phyloP scores from a whole-genome alignment of 2,329 filamentous ascomycete genomes.

The Aspergillus ochraceus region DNA sequence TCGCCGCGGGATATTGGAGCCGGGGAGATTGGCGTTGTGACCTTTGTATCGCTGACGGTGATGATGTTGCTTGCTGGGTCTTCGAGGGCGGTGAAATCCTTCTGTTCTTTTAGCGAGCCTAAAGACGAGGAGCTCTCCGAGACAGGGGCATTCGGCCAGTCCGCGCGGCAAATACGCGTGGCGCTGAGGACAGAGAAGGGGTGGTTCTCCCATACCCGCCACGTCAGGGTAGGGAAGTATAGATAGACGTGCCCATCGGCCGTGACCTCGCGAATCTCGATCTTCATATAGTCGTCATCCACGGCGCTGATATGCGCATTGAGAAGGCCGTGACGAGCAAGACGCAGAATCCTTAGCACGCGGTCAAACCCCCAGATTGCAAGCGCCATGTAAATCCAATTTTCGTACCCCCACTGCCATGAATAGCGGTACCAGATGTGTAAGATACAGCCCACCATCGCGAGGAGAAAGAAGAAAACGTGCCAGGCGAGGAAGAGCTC shows the following conservation, averaged over 20 bases:
- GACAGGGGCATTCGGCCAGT: too few species aligned
- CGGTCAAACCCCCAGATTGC: constrained; percentile 1
- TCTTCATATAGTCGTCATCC: constrained; percentile 1
- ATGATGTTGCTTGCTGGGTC: too few species aligned
- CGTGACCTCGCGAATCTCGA: background rate
- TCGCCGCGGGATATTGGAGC: too few species aligned
- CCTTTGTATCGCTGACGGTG: too few species aligned
- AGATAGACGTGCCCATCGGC: constrained; percentile 4
- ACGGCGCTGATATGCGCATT: background rate
- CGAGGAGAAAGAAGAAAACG: constrained; percentile 31
- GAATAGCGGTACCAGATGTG: constrained; percentile 41
- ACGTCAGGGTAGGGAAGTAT: constrained; percentile 4
- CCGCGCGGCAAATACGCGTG: too few species aligned
- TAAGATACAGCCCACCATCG: constrained; percentile 35
- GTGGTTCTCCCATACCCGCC: constrained; percentile 8
- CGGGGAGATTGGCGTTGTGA: too few species aligned
- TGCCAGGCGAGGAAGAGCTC: constrained; percentile 38
- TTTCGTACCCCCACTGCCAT: constrained; percentile 48
- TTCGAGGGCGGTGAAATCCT: too few species aligned
- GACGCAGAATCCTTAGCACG: background rate
- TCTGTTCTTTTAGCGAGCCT: too few species aligned
- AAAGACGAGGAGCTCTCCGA: too few species aligned
- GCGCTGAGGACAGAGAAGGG: constrained; percentile 1
- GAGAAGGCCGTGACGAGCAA: background rate
- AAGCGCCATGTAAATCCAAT: constrained; percentile 34